Conservation (phyloP, 2,329 filamentous ascomycete genomes). For the Aplosporella prunicola region DNA sequence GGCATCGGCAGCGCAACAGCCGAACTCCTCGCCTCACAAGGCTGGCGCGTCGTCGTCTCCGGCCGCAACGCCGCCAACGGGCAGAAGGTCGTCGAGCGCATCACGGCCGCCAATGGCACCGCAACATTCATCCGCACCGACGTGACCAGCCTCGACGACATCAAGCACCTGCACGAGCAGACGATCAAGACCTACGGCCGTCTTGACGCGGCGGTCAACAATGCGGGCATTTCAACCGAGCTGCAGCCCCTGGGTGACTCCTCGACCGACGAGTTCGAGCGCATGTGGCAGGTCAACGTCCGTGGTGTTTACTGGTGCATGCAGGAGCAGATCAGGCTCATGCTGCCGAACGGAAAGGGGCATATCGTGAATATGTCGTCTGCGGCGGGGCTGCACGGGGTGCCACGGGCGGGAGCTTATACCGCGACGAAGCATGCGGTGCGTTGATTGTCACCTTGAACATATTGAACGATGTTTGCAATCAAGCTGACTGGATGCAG, state of each 20-base stretch:
- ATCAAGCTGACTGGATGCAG: too few species aligned
- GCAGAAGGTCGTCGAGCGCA: not conserved
- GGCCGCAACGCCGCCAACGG: not conserved
- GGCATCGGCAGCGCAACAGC: not conserved
- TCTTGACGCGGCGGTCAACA: slow-evolving; percentile 1
- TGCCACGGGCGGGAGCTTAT: too few species aligned
- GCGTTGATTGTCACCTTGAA: too few species aligned
- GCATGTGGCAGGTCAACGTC: not conserved
- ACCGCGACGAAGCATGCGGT: too few species aligned
- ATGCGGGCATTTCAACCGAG: not conserved
- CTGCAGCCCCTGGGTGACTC: not conserved
- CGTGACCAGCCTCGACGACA: not conserved
- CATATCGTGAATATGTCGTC: not conserved
- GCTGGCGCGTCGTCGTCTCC: not conserved
- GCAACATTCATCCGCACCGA: not conserved
- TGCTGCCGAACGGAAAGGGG: not conserved
- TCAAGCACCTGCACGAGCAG: not conserved
- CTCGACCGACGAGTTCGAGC: not conserved
- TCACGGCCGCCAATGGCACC: not conserved
- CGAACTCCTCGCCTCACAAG: not conserved
- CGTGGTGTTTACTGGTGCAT: not conserved
- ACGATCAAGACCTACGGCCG: not conserved
- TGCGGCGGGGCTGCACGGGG: not conserved
- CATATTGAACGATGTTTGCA: too few species aligned
- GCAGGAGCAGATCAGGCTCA: slow-evolving; percentile 1